Evolutionary conservation across 305 asterid species (phyloP).

Genomic region (Fraxinus ornus): DNA sequence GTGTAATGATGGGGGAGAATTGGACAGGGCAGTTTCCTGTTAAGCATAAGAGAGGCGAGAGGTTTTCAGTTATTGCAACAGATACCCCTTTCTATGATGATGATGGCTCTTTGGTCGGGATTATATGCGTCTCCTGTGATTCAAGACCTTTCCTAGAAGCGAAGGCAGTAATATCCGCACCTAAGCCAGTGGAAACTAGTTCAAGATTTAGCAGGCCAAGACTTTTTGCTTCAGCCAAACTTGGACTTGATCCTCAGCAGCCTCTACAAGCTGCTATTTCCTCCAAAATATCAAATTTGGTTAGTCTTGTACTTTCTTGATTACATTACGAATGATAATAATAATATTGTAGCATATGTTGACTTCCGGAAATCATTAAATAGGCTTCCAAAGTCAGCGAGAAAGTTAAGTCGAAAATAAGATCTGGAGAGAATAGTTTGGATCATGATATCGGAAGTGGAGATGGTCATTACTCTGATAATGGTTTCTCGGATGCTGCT

Average conservation of each 20-base stretch:
- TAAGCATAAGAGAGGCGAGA: conserved; percentile 64
- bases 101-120: conserved; percentile 65
- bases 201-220: conserved; percentile 47
- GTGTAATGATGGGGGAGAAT: conserved; percentile 63
- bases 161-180: conserved; percentile 31
- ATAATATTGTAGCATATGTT: conserved; percentile 29
- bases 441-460: conserved; percentile 68
- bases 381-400: conserved; percentile 81
- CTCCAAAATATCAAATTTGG: conserved; percentile 83
- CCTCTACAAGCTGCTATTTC: conserved; percentile 77
- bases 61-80: conserved; percentile 61
- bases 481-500: conserved; percentile 45
- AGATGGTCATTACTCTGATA: conserved; percentile 64
- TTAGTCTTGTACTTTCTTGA: conserved; percentile 37
- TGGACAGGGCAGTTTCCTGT: conserved; percentile 97
- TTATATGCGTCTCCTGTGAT: conserved; percentile 77
- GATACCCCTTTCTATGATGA: conserved; percentile 89
- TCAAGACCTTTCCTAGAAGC: conserved; percentile 57
- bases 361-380: conserved; percentile 25
- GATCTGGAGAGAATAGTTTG: conserved; percentile 46
- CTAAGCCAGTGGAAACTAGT: conserved; percentile 33
- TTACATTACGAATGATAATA: neutral
- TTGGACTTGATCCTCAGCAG: conserved; percentile 81
- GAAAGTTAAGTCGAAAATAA: conserved; percentile 82
- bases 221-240: conserved; percentile 49